phyloP scores from a whole-genome alignment of 1,284 basidiomycete genomes.

The Golubevia pallescens region DNA sequence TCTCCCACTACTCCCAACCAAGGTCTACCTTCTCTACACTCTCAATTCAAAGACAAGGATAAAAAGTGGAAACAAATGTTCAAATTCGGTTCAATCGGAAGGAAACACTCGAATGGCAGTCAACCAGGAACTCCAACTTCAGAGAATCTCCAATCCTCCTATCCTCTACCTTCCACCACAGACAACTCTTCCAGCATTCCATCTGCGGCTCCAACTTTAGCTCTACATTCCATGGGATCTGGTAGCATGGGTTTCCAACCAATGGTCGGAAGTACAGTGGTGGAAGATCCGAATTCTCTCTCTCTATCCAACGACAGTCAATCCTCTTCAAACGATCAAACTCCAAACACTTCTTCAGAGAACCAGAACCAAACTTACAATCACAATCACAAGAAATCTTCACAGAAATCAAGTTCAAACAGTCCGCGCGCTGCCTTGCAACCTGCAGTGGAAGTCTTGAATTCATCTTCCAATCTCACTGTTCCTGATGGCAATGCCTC shows the following conservation, averaged over 20 bases:
- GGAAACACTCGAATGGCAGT: constrained; percentile 26
- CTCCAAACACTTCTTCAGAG: background rate
- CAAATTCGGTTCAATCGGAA: constrained; percentile 50
- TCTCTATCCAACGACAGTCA: constrained; percentile 39
- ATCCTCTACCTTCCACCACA: background rate
- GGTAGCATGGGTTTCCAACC: constrained; percentile 25
- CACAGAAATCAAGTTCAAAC: background rate
- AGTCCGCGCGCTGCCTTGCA: background rate
- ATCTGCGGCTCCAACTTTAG: background rate
- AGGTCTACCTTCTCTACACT: background rate
- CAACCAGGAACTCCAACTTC: too few species aligned
- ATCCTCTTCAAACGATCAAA: constrained; percentile 14
- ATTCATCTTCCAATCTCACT: background rate
- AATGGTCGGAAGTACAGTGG: constrained; percentile 40
- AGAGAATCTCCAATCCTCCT: background rate
- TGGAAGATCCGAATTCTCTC: constrained; percentile 44
- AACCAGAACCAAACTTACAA: background rate
- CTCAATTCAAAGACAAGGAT: constrained; percentile 23
- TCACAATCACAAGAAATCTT: background rate
- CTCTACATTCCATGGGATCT: background rate
- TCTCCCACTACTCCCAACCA: constrained; percentile 5
- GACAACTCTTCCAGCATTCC: background rate
- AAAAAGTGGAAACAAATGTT: constrained; percentile 61
- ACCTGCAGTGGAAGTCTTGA: background rate
- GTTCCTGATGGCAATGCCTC: background rate